Percentiles rank a stretch among this genome's conserved stretches.
phyloP scores from a whole-genome alignment of 352 stramenopile genomes.

The Globisporangium recalcitrans region DNA sequence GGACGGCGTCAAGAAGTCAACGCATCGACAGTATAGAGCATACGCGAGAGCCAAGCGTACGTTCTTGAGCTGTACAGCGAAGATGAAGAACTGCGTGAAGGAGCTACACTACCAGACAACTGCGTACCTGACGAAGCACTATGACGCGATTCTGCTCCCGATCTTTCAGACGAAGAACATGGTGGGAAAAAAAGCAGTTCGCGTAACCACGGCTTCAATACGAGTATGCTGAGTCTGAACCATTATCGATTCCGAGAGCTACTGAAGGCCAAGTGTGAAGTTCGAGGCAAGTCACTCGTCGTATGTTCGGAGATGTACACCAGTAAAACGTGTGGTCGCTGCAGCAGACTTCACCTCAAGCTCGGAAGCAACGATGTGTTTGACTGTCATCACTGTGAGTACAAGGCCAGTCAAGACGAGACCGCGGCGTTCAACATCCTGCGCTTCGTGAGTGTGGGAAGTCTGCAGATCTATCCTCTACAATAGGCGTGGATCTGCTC shows the following conservation, averaged over 20 bases:
- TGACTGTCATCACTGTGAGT: background rate
- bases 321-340: background rate
- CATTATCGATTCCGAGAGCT: background rate
- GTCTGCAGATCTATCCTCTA: background rate
- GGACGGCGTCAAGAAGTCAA: background rate
- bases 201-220: background rate
- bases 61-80: background rate
- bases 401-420: background rate
- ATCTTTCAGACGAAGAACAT: background rate
- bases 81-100: background rate
- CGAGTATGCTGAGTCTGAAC: background rate
- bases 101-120: background rate
- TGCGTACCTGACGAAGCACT: background rate
- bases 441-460: background rate
- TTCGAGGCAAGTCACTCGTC: background rate
- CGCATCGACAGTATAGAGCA: background rate
- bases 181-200: background rate
- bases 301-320: background rate
- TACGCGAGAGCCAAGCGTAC: background rate
- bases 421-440: background rate
- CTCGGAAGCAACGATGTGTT: background rate
- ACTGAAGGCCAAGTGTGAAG: background rate
- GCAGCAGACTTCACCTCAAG: background rate
- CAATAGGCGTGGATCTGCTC: too few species aligned
- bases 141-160: background rate